Conservation (phyloP, 768 basidiomycete species). For the Ephemerocybe angulata region DNA sequence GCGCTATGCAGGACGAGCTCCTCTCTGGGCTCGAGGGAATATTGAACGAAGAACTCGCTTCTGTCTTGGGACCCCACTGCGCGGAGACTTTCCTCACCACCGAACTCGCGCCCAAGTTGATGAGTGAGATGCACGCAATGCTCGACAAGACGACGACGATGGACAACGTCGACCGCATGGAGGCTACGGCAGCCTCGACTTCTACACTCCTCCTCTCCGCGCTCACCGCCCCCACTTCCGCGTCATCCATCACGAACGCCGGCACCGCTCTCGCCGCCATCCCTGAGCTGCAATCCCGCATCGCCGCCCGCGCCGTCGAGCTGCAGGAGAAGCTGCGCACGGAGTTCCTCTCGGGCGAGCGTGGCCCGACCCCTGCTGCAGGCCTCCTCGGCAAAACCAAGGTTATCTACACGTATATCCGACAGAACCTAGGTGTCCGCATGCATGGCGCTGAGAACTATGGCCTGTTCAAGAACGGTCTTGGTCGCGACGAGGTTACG, state of each 20-base stretch:
- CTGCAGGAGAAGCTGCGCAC: slow-evolving; percentile 47
- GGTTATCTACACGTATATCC: slow-evolving; percentile 65
- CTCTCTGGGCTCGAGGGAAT: slow-evolving; percentile 41
- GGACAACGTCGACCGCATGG: slow-evolving; percentile 69
- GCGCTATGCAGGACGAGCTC: slow-evolving; percentile 68
- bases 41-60: slow-evolving; percentile 45
- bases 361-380: slow-evolving; percentile 62
- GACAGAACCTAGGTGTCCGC: slow-evolving; percentile 56
- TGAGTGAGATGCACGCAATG: slow-evolving; percentile 41
- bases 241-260: slow-evolving; percentile 26
- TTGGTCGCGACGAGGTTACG: slow-evolving; percentile 50
- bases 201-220: slow-evolving; percentile 46
- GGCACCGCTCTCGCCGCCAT: slow-evolving; percentile 29
- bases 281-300: slow-evolving; percentile 46
- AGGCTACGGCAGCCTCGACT: slow-evolving; percentile 52
- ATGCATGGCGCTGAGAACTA: slow-evolving; percentile 81
- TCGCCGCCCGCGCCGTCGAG: slow-evolving; percentile 45
- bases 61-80: slow-evolving; percentile 38
- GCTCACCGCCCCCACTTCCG: slow-evolving; percentile 39
- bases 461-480: slow-evolving; percentile 36
- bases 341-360: slow-evolving; percentile 54
- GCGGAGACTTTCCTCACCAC: neutral
- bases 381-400: slow-evolving; percentile 59
- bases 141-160: slow-evolving; percentile 67
- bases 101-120: slow-evolving; percentile 18